Percentiles rank a stretch among this genome's conserved stretches.
Conservation (phyloP, 1,139 yeast genomes). For the Chernovozyma aurita region DNA sequence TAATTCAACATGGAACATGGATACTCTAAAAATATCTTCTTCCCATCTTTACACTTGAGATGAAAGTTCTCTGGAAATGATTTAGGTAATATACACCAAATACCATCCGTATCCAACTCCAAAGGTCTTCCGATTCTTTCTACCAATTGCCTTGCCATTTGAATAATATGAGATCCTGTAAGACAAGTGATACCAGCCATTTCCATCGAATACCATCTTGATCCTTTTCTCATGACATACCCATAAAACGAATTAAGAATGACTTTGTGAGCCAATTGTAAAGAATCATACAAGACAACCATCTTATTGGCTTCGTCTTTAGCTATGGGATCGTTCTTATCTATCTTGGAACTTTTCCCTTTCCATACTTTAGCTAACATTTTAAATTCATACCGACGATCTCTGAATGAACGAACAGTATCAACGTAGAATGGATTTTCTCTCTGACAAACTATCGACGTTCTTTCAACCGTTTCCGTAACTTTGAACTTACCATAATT, state of each 20-base stretch:
- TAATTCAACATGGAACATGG: slow-evolving; percentile 97
- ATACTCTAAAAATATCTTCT: slow-evolving; percentile 72
- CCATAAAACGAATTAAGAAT: slow-evolving; percentile 96
- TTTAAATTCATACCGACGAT: slow-evolving; percentile 93
- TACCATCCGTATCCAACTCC: slow-evolving; percentile 98
- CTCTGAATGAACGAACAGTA: slow-evolving; percentile 92
- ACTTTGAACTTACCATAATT: slow-evolving; percentile 78
- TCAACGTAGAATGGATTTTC: slow-evolving; percentile 96
- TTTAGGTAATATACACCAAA: slow-evolving; percentile 95
- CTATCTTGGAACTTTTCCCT: slow-evolving; percentile 61
- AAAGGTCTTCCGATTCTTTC: slow-evolving; percentile 93
- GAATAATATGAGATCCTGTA: slow-evolving; percentile 97
- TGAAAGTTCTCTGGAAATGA: slow-evolving; percentile 88
- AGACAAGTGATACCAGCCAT: slow-evolving; percentile 99
- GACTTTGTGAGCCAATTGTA: slow-evolving; percentile 95
- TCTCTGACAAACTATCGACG: slow-evolving; percentile 93
- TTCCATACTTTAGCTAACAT: slow-evolving; percentile 95
- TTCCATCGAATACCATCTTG: slow-evolving; percentile 99
- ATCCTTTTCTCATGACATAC: slow-evolving; percentile 97
- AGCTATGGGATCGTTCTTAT: slow-evolving; percentile 49
- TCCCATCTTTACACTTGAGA: slow-evolving; percentile 72
- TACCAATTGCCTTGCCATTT: slow-evolving; percentile 91
- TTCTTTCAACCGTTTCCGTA: slow-evolving; percentile 82
- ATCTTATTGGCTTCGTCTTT: slow-evolving; percentile 86
- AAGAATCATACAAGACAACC: slow-evolving; percentile 90